Percentiles rank a stretch among this genome's conserved stretches.
Conservation (phyloP, 2,329 filamentous ascomycete species). For the Cryphonectria radicalis region DNA sequence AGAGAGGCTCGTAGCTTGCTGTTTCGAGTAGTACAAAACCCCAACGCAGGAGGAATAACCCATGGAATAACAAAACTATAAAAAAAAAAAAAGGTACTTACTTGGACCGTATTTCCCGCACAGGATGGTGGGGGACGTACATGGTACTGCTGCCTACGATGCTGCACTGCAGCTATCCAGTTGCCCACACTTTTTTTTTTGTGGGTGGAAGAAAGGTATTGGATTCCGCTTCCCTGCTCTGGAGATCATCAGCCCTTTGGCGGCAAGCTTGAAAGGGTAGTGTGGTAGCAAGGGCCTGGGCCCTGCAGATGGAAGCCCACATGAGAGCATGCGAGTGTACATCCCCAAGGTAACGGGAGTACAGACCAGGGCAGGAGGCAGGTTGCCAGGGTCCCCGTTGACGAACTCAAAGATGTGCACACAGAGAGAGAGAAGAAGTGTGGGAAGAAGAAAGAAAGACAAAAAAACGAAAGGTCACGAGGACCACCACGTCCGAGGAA, state of each 20-base stretch:
- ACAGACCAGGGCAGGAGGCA: conserved; percentile 8
- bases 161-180: conserved; percentile 30
- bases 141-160: conserved; percentile 24
- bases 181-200: conserved; percentile 21
- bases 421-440: conserved; percentile 1
- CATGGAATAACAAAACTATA: no score
- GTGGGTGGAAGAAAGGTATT: conserved; percentile 18
- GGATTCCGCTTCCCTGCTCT: conserved; percentile 25
- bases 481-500: neutral
- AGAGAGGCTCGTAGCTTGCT: neutral
- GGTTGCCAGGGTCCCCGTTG: conserved; percentile 5
- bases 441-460: conserved; percentile 12
- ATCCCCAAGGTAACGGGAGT: conserved; percentile 10
- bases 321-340: conserved; percentile 22
- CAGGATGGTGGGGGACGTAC: conserved; percentile 20
- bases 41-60: neutral
- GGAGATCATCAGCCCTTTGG: conserved; percentile 28
- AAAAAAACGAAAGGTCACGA: neutral
- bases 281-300: conserved; percentile 9
- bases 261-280: conserved; percentile 21
- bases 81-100: no score
- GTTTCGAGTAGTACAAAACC: neutral
- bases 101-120: conserved; percentile 32
- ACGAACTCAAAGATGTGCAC: conserved; percentile 17
- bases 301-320: conserved; percentile 27